Percentiles rank a stretch among this genome's conserved stretches.
Evolutionary conservation across 768 basidiomycete genomes (phyloP).

Genomic region (Serendipita sp.): DNA sequence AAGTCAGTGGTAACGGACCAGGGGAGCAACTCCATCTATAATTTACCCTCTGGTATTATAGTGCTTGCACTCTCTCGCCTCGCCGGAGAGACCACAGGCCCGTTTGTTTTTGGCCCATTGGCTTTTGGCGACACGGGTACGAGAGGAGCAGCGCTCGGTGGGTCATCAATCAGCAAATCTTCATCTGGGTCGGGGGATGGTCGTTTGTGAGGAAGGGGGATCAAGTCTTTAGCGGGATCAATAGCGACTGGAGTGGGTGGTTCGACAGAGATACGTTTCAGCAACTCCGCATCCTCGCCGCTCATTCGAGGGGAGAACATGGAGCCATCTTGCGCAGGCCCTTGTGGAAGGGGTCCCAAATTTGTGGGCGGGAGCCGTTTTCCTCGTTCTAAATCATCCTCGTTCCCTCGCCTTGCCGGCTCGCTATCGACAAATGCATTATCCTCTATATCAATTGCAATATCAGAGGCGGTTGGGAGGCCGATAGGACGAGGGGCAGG

Average conservation of each 20-base stretch:
- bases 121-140: neutral
- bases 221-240: neutral
- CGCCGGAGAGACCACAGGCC: neutral
- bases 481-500: slow-evolving; percentile 9
- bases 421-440: neutral
- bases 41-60: neutral
- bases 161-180: neutral
- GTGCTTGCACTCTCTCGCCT: neutral
- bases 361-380: neutral
- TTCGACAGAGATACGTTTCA: slow-evolving; percentile 3
- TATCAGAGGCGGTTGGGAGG: slow-evolving; percentile 8
- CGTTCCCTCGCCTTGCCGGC: neutral
- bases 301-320: slow-evolving; percentile 2
- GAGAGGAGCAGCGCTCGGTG: neutral
- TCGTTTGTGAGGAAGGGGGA: neutral
- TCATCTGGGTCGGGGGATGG: neutral
- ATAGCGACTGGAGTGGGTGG: neutral
- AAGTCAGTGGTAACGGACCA: neutral
- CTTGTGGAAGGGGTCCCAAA: neutral
- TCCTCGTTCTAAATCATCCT: neutral
- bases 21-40: neutral
- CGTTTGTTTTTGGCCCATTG: neutral
- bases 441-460: neutral
- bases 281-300: neutral
- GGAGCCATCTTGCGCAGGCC: neutral